phyloP scores from a whole-genome alignment of 2,329 filamentous ascomycete species.

The Colletotrichum chlorophyti region DNA sequence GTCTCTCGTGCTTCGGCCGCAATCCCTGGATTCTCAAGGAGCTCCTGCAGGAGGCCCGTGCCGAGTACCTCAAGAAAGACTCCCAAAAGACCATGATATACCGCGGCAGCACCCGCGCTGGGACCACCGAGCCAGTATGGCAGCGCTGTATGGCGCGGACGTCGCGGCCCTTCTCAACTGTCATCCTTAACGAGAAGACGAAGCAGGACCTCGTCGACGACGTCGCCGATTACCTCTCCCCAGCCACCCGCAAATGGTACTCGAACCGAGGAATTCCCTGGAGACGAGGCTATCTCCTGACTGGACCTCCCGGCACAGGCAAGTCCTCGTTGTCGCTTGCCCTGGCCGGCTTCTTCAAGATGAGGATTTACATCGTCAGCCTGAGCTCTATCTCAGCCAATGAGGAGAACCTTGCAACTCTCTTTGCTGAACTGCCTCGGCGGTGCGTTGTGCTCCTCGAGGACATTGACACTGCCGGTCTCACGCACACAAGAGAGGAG shows the following conservation, averaged over 20 bases:
- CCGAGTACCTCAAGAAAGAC: slow-evolving; percentile 62
- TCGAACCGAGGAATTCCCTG: slow-evolving; percentile 85
- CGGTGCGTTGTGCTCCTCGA: slow-evolving; percentile 78
- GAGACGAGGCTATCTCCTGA: slow-evolving; percentile 80
- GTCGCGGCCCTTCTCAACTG: slow-evolving; percentile 68
- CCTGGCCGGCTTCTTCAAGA: slow-evolving; percentile 72
- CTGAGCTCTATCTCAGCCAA: slow-evolving; percentile 67
- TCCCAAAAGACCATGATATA: slow-evolving; percentile 71
- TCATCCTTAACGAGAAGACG: slow-evolving; percentile 66
- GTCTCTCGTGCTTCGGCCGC: slow-evolving; percentile 67
- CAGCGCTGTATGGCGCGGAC: slow-evolving; percentile 67
- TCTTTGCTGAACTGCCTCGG: slow-evolving; percentile 72
- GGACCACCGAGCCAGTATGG: slow-evolving; percentile 57
- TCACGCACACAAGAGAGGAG: slow-evolving; percentile 64
- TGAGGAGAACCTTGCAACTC: slow-evolving; percentile 68
- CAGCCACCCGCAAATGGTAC: slow-evolving; percentile 77
- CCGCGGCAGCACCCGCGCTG: slow-evolving; percentile 56
- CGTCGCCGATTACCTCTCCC: slow-evolving; percentile 68
- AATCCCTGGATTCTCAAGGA: slow-evolving; percentile 67
- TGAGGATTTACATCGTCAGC: slow-evolving; percentile 76
- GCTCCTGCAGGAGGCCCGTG: slow-evolving; percentile 64
- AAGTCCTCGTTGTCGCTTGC: slow-evolving; percentile 78
- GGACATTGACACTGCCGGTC: slow-evolving; percentile 76
- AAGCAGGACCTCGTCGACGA: slow-evolving; percentile 68
- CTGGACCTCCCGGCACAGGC: slow-evolving; percentile 82